Evolutionary conservation across 345 rosid genomes (phyloP), one percentile per base, ranked within the genome.

Genomic region (Lepidium africanum): DNA sequence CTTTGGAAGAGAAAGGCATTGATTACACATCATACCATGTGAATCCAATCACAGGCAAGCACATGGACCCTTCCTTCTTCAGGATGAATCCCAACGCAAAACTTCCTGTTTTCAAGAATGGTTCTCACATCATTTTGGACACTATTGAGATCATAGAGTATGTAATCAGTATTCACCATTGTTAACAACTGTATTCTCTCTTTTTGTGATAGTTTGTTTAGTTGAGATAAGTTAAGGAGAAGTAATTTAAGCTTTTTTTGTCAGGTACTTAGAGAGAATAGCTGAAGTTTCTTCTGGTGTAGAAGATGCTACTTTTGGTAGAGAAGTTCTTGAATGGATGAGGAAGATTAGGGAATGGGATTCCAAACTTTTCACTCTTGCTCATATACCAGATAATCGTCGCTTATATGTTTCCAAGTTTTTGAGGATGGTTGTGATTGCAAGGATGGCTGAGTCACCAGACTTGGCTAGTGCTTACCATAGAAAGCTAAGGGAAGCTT

Each of bases 1-100:
- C 90, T 59, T 77, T 87, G 81, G 98, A 93, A 78, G 98, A 93
- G 85, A 88, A 86, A 79, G 88, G 87, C 58, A 79, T 93, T 25
- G 98, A 90, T 65, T 93, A 93, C 79, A 88, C 97, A 55, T 93
- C 98, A 9, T 79, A 82, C 80, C 96, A 87, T 87, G 88, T 81
- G 60, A 93, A 85, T 74, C 96, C 97, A 27, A 67, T 86, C 59
- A 83, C 85, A 4, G 97, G 90, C 70, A 86, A 88, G 83, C 87
- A 85, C 69, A 84, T 90, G 89, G 88, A 83, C 55, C 58, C 92
- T n/a, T 85, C 84, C n/a, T 83, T 90, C 81, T 93, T 90, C 71
- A 77, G 84, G 76, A 85, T 77, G 83, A 93, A 90, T 70, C 85
- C 82, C 0, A 82, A 70, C 49, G 94, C 85, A 0, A 88, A 72